A percentile compares a stretch with the other conserved stretches of the same genome.
phyloP scores from a whole-genome alignment of 352 stramenopile species.

The Phytophthora meadii region DNA sequence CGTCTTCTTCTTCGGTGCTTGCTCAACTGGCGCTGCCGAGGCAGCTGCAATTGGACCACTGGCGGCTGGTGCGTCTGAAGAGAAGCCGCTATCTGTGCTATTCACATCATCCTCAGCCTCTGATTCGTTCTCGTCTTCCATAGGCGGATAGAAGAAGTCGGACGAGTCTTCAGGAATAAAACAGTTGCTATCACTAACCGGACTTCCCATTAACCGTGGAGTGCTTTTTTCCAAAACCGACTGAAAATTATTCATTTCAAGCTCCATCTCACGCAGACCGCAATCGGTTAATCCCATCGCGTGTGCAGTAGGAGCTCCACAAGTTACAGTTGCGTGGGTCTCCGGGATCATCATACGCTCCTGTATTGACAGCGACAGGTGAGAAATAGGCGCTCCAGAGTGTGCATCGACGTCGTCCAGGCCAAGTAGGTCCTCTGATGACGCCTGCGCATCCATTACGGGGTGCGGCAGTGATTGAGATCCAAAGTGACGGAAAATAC shows the following conservation, averaged over 20 bases:
- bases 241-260: slow-evolving; percentile 77
- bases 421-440: slow-evolving; percentile 65
- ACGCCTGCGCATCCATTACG: slow-evolving; percentile 36
- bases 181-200: slow-evolving; percentile 35
- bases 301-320: slow-evolving; percentile 82
- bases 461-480: slow-evolving; percentile 30
- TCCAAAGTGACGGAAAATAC: slow-evolving; percentile 72
- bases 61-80: slow-evolving; percentile 23
- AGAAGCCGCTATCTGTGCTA: slow-evolving; percentile 29
- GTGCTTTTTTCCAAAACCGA: slow-evolving; percentile 70
- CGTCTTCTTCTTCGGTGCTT: slow-evolving; percentile 27
- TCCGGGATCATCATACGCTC: slow-evolving; percentile 56
- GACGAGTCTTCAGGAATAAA: slow-evolving; percentile 60
- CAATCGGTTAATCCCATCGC: slow-evolving; percentile 79
- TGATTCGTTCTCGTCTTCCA: slow-evolving; percentile 51
- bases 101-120: slow-evolving; percentile 49
- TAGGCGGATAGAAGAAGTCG: slow-evolving; percentile 59
- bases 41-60: slow-evolving; percentile 15
- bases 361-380: slow-evolving; percentile 35
- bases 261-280: slow-evolving; percentile 83
- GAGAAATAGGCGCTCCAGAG: slow-evolving; percentile 10
- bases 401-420: slow-evolving; percentile 37
- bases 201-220: slow-evolving; percentile 41
- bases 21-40: slow-evolving; percentile 19
- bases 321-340: slow-evolving; percentile 79